These are phyloP conservation scores for Botryotinia globosa DNA, from an alignment of 2,329 filamentous ascomycete genomes.

Conservation along the genomic window DNA sequence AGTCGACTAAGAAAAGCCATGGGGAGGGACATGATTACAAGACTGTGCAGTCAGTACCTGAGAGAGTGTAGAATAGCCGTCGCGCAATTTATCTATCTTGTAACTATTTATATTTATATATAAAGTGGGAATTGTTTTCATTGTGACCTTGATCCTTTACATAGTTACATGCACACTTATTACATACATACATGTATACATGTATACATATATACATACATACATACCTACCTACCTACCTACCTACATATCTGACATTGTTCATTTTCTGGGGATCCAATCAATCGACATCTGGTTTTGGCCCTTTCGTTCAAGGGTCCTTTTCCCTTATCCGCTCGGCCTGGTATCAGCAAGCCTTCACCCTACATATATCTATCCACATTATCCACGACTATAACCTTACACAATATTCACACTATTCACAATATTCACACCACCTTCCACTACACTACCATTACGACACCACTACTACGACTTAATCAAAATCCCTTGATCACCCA, in stretches of 20 bases:
- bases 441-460: neutral
- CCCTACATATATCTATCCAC: conserved; percentile 4
- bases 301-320: conserved; percentile 8
- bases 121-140: neutral
- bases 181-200: neutral
- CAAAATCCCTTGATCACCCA: neutral
- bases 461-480: neutral
- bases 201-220: neutral
- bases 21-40: too few relatives aligned
- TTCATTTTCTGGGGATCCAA: conserved; percentile 15
- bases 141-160: neutral
- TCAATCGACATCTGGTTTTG: conserved; percentile 8
- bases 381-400: neutral
- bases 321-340: conserved; percentile 13
- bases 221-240: neutral
- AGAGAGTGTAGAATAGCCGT: neutral
- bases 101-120: too few relatives aligned
- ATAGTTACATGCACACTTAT: neutral
- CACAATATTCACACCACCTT: neutral
- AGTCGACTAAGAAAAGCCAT: neutral
- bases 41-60: neutral
- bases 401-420: too few relatives aligned
- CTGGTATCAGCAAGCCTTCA: conserved; percentile 11
- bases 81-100: neutral
- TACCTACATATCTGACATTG: neutral